Evolutionary conservation across 768 basidiomycete genomes (phyloP).

Genomic region (Naematelia encephala): DNA sequence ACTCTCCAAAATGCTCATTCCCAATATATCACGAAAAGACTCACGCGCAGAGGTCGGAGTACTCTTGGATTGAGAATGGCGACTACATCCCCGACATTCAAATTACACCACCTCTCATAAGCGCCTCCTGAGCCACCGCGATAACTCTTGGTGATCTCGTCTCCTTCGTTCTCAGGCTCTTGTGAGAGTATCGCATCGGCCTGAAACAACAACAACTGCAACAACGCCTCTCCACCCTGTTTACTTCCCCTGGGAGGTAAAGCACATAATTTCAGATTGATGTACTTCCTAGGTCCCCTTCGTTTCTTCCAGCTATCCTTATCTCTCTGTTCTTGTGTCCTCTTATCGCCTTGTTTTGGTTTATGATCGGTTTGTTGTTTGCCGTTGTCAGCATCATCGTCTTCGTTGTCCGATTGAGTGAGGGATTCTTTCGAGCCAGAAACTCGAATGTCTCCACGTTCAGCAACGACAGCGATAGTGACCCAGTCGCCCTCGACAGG

Average conservation of each 20-base stretch:
- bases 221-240: constrained; percentile 71
- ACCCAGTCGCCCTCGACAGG: constrained; percentile 92
- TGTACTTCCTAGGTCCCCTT: constrained; percentile 57
- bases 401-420: constrained; percentile 10
- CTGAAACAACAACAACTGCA: constrained; percentile 84
- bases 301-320: constrained; percentile 19
- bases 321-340: constrained; percentile 24
- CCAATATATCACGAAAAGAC: constrained; percentile 33
- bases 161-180: constrained; percentile 57
- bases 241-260: constrained; percentile 62
- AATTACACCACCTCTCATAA: constrained; percentile 74
- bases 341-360: constrained; percentile 21
- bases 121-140: constrained; percentile 88
- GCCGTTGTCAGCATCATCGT: constrained; percentile 12
- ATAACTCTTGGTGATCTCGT: constrained; percentile 64
- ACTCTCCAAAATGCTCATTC: no score
- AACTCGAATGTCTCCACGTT: constrained; percentile 73
- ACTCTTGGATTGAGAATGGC: constrained; percentile 84
- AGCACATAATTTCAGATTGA: constrained; percentile 65
- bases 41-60: constrained; percentile 78
- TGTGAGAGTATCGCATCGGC: constrained; percentile 59
- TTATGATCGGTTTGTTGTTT: not conserved
- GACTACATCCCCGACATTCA: constrained; percentile 84
- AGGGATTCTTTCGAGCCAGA: constrained; percentile 53
- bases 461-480: constrained; percentile 91